phyloP scores from a whole-genome alignment of 2,329 filamentous ascomycete genomes.

The Waltergamsia citrina region DNA sequence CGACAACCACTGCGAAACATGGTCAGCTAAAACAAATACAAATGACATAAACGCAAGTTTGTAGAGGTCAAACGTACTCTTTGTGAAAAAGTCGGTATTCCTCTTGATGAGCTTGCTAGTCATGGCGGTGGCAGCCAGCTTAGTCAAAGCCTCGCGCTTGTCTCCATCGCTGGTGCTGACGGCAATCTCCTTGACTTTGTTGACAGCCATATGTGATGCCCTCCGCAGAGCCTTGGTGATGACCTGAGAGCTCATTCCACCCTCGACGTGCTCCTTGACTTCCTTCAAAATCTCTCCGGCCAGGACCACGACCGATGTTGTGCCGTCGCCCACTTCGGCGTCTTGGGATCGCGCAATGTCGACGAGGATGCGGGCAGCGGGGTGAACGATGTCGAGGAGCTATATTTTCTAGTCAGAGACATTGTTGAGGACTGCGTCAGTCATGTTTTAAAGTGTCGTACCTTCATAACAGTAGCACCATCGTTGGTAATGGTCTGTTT shows the following conservation, averaged over 20 bases:
- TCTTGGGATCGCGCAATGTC: constrained; percentile 99
- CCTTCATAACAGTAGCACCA: constrained; percentile 98
- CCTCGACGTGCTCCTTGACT: constrained; percentile 90
- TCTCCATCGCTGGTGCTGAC: constrained; percentile 75
- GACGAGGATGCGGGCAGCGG: constrained; percentile 91
- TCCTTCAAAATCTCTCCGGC: constrained; percentile 98
- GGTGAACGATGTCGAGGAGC: constrained; percentile 97
- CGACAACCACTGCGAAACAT: constrained; percentile 73
- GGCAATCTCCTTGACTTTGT: constrained; percentile 98
- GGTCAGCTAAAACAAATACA: constrained; percentile 14
- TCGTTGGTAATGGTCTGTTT: constrained; percentile 98
- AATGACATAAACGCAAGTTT: background rate
- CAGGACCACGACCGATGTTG: constrained; percentile 91
- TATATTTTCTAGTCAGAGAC: constrained; percentile 20
- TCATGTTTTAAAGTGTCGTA: constrained; percentile 18
- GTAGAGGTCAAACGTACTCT: constrained; percentile 72
- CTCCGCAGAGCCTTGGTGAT: constrained; percentile 94
- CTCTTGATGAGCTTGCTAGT: constrained; percentile 98
- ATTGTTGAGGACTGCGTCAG: too few relatives aligned
- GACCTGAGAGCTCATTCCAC: constrained; percentile 92
- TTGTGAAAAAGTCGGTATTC: constrained; percentile 94
- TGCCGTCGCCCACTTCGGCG: constrained; percentile 96
- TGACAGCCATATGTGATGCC: constrained; percentile 83
- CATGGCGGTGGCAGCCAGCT: constrained; percentile 93
- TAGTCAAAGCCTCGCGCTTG: constrained; percentile 77